These are phyloP conservation scores for Colletotrichum musae DNA, from an alignment of 2,329 filamentous ascomycete genomes.

Conservation along the genomic window DNA sequence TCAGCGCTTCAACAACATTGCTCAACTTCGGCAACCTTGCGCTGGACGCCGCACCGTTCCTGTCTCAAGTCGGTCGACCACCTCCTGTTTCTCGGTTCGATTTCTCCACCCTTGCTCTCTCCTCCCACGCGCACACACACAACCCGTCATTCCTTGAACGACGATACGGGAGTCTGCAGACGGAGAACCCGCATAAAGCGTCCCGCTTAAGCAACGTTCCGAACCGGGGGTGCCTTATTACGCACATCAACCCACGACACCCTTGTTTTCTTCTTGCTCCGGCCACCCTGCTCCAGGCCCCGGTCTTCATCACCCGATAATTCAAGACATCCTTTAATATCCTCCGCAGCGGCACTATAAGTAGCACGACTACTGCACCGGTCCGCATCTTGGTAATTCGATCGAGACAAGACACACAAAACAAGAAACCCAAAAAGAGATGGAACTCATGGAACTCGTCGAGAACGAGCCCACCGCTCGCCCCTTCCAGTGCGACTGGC, in stretches of 20 bases:
- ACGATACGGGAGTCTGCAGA: conserved; percentile 34
- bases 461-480: conserved; percentile 74
- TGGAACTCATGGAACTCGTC: conserved; percentile 77
- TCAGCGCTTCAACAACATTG: conserved; percentile 33
- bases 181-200: conserved; percentile 36
- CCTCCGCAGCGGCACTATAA: conserved; percentile 29
- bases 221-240: conserved; percentile 35
- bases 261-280: conserved; percentile 35
- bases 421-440: conserved; percentile 51
- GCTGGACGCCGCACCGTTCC: conserved; percentile 41
- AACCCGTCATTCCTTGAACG: conserved; percentile 29
- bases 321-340: conserved; percentile 36
- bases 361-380: conserved; percentile 37
- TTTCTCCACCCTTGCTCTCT: conserved; percentile 23
- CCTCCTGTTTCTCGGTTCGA: conserved; percentile 31
- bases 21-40: conserved; percentile 41
- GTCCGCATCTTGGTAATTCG: conserved; percentile 50
- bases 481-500: conserved; percentile 76
- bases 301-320: conserved; percentile 34
- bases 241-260: conserved; percentile 31
- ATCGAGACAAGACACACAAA: conserved; percentile 46
- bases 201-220: conserved; percentile 37
- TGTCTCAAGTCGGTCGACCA: conserved; percentile 37
- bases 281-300: conserved; percentile 11
- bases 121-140: neutral